Evolutionary conservation across 257 asterid genomes (phyloP).

Genomic region (Nyctanthes arbortristis): DNA sequence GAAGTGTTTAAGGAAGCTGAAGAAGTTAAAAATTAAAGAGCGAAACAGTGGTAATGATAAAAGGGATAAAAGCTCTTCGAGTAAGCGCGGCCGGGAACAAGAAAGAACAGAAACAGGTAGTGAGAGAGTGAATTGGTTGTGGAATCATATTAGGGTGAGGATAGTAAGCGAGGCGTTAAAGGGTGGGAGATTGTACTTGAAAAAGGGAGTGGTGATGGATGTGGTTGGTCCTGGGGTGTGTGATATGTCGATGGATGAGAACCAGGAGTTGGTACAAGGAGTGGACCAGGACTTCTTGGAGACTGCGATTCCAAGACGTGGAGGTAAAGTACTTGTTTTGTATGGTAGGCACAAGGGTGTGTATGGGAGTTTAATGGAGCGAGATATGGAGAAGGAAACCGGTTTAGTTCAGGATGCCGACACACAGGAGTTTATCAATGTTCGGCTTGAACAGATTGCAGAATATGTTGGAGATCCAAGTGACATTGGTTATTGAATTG

Average conservation of each 20-base stretch:
- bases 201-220: conserved; percentile 78
- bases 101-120: conserved; percentile 21
- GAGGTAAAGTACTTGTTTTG: conserved; percentile 77
- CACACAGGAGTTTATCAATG: conserved; percentile 61
- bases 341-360: conserved; percentile 75
- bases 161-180: conserved; percentile 60
- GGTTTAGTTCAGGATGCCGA: conserved; percentile 75
- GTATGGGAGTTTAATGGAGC: conserved; percentile 73
- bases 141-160: conserved; percentile 76
- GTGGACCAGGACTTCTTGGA: conserved; percentile 74
- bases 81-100: conserved; percentile 30
- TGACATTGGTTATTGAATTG: conserved; percentile 63
- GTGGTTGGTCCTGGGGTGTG: conserved; percentile 75
- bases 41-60: conserved; percentile 21
- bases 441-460: conserved; percentile 85
- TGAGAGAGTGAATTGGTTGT: conserved; percentile 59
- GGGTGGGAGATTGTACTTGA: conserved; percentile 66
- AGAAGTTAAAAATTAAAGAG: conserved; percentile 40
- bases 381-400: conserved; percentile 67
- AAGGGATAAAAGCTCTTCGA: conserved; percentile 17
- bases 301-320: conserved; percentile 78
- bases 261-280: conserved; percentile 67
- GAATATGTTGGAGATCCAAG: conserved; percentile 90
- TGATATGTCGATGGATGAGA: conserved; percentile 69
- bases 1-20: conserved; percentile 59